Percentiles rank a stretch among this genome's conserved stretches.
Conservation (phyloP, 257 asterid genomes). For the Euphrasia confusa region DNA sequence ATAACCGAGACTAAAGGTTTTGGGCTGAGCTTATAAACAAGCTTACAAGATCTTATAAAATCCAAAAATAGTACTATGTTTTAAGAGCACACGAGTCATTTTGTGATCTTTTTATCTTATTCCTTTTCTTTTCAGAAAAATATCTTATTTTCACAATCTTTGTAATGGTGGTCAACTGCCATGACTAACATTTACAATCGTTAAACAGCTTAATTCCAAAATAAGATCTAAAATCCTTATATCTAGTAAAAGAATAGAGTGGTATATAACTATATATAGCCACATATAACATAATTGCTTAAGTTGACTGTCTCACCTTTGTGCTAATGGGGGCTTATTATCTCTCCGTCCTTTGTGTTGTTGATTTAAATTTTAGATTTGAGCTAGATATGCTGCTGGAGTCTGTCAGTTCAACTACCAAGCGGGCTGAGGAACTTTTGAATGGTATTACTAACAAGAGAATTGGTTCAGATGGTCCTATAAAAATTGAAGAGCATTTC, state of each 20-base stretch:
- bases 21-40: background rate
- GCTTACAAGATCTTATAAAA: background rate
- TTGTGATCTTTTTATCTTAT: background rate
- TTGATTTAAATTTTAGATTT: slow-evolving; percentile 48
- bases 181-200: background rate
- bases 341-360: slow-evolving; percentile 7
- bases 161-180: background rate
- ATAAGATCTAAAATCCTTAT: background rate
- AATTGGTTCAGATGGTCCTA: slow-evolving; percentile 44
- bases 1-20: background rate
- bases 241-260: background rate
- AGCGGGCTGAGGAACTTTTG: slow-evolving; percentile 73
- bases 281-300: background rate
- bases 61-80: background rate
- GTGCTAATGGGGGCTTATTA: slow-evolving; percentile 15
- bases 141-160: background rate
- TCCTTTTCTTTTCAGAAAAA: background rate
- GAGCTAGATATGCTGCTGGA: slow-evolving; percentile 93
- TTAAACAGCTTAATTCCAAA: background rate
- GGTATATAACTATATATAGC: too few relatives aligned
- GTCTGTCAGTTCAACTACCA: slow-evolving; percentile 68
- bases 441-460: slow-evolving; percentile 51
- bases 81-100: background rate
- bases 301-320: slow-evolving; percentile 13
- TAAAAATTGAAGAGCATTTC: slow-evolving; percentile 63